Base-by-base conservation (phyloP, 805 yeast genomes). In the Saturnispora dispora region DNA sequence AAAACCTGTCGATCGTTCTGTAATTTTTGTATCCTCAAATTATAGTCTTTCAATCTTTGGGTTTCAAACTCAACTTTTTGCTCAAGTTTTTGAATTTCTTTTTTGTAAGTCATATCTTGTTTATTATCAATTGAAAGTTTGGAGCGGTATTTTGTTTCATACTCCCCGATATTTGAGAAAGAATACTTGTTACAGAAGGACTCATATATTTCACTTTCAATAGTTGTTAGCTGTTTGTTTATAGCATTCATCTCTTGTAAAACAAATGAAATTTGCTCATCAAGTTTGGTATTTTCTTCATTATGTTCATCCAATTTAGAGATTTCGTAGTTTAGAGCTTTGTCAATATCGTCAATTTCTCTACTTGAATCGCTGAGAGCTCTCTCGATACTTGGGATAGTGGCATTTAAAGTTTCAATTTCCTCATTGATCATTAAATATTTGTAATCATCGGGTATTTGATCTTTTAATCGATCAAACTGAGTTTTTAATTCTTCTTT, bases 101-200 rank as follows among this genome's bases (percentile, higher is more conserved):
- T 81, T 40, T 78, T 70, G 52, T 77, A 77, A 55, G 80, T 80
- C 1, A 85, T 73, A 44, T 81, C 71, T 60, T 84, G 88, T 53
- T 78, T 79, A 1, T 82, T 72, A 48, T 79, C 78, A 32, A 72
- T 72, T 60, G 85, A 71, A 47, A 77, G 60, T 4, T 76, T 66
- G 4, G 78, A 70, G 5, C 91, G 90, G 50, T 83, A 85, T 11
- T 78, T 71, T 43, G 70, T 71, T 63, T 89, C 96, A 62, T 85
- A 89, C 33, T 83, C 88, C 45, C 74, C 71, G 39, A 88, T 79
- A 54, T 65, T 66, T 7, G 68, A 63, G 58, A 88, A 79, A 0
- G 80, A 79, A 48, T 82, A 67, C 51, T 66, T 71, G 1, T 61
- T 50, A 52, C 90, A 83, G 61, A 89, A 85, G 0, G 64, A 73